phyloP scores from a whole-genome alignment of 306 rosid genomes.

The Prunus mira region DNA sequence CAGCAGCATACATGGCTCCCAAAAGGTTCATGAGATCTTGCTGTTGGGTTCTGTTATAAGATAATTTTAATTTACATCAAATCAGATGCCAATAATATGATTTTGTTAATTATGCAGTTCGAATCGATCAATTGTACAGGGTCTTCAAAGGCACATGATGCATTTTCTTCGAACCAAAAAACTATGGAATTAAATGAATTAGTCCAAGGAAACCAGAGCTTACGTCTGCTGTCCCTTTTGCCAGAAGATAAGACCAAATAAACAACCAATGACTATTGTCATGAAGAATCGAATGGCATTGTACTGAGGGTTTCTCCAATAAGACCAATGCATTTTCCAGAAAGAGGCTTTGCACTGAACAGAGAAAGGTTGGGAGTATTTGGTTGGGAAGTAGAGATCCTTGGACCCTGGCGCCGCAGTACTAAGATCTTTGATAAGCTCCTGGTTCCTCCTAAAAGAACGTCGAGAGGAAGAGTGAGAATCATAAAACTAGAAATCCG shows the following conservation, averaged over 20 bases:
- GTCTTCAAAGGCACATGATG: too few species aligned
- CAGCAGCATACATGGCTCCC: constrained; percentile 45
- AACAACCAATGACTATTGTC: constrained; percentile 31
- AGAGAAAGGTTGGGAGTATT: constrained; percentile 38
- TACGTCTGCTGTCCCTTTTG: constrained; percentile 43
- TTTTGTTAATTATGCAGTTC: not conserved
- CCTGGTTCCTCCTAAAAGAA: constrained; percentile 39
- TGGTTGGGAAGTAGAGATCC: constrained; percentile 38
- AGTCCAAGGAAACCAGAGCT: not conserved
- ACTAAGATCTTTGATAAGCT: constrained; percentile 35
- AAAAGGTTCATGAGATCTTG: constrained; percentile 42
- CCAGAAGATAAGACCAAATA: constrained; percentile 47
- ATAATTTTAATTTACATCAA: not conserved
- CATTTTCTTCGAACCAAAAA: too few species aligned
- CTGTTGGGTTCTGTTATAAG: constrained; percentile 27
- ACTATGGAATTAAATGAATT: not conserved
- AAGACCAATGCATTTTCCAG: constrained; percentile 49
- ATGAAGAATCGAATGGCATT: constrained; percentile 40
- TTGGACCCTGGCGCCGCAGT: constrained; percentile 37
- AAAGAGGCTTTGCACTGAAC: constrained; percentile 47
- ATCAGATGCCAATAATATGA: not conserved
- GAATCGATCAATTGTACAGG: not conserved
- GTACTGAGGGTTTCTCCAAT: constrained; percentile 47
- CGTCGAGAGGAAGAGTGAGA: not conserved
- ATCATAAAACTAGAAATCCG: not conserved